These are phyloP conservation scores for Hemileia vastatrix DNA, from an alignment of 1,284 basidiomycete genomes.

Conservation along the genomic window DNA sequence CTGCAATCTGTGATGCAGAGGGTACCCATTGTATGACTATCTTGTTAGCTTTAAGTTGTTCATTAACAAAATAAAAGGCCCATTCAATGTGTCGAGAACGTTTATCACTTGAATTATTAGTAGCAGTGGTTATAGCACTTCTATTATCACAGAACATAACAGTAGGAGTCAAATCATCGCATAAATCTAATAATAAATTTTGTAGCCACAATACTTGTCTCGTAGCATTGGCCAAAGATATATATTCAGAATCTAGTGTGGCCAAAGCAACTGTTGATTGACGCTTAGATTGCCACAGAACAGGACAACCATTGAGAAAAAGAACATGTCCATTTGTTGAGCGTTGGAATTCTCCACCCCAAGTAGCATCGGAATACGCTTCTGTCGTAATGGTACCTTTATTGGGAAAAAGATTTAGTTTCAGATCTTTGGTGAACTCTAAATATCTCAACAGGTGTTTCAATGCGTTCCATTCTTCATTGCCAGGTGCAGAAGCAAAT, in stretches of 20 bases:
- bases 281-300: neutral
- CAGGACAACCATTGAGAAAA: neutral
- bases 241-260: too few relatives aligned
- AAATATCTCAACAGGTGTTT: too few relatives aligned
- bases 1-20: neutral
- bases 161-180: too few relatives aligned
- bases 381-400: too few relatives aligned
- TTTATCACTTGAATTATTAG: neutral
- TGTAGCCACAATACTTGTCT: too few relatives aligned
- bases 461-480: too few relatives aligned
- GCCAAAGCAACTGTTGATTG: neutral
- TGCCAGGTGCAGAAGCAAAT: too few relatives aligned
- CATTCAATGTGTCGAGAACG: neutral
- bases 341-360: conserved; percentile 1
- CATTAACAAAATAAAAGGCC: neutral
- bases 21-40: neutral
- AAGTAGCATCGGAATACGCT: conserved; percentile 5
- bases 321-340: neutral
- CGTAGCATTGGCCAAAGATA: too few relatives aligned
- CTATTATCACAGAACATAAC: neutral
- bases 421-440: too few relatives aligned
- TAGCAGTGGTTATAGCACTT: neutral
- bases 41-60: neutral
- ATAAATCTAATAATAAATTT: too few relatives aligned
- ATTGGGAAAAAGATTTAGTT: too few relatives aligned